Conservation (phyloP, 176 grass and related monocot species). For the Elymus sibiricus region DNA sequence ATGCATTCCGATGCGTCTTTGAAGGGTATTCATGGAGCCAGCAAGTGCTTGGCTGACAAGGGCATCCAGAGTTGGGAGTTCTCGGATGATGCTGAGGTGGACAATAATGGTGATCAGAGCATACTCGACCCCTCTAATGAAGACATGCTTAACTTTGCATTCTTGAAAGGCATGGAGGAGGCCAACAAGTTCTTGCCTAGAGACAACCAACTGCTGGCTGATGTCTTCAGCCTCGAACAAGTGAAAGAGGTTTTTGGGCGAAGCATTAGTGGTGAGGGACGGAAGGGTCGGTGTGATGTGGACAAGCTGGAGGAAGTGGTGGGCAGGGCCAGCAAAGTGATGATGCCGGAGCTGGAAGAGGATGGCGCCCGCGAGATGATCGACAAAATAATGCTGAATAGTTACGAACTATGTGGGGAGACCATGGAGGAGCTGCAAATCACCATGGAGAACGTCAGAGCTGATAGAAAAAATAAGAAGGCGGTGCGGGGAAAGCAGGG, state of each 20-base stretch:
- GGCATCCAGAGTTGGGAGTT: background rate
- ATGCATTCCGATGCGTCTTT: background rate
- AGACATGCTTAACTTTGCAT: slow-evolving; percentile 1
- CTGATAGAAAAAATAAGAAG: slow-evolving; percentile 7
- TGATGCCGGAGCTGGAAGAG: slow-evolving; percentile 2
- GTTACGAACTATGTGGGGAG: background rate
- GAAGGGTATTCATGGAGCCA: background rate
- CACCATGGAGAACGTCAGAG: background rate
- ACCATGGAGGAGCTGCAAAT: slow-evolving; percentile 16
- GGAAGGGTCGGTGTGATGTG: slow-evolving; percentile 7
- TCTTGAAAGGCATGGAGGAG: slow-evolving; percentile 43
- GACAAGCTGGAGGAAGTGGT: slow-evolving; percentile 25
- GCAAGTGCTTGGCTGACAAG: background rate
- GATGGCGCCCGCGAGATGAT: slow-evolving; percentile 37
- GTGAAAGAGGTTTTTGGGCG: background rate
- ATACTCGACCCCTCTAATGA: background rate
- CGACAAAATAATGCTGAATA: slow-evolving; percentile 26
- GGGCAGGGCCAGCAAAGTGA: slow-evolving; percentile 40
- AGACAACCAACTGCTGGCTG: background rate
- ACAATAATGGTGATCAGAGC: background rate
- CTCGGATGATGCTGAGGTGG: background rate
- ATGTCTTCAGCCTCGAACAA: background rate
- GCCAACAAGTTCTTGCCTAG: slow-evolving; percentile 54
- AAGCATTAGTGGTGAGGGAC: background rate
- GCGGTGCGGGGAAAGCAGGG: background rate